Conservation (phyloP, 371 early-diverging fungal species). For the Actinomortierella wolfii region DNA sequence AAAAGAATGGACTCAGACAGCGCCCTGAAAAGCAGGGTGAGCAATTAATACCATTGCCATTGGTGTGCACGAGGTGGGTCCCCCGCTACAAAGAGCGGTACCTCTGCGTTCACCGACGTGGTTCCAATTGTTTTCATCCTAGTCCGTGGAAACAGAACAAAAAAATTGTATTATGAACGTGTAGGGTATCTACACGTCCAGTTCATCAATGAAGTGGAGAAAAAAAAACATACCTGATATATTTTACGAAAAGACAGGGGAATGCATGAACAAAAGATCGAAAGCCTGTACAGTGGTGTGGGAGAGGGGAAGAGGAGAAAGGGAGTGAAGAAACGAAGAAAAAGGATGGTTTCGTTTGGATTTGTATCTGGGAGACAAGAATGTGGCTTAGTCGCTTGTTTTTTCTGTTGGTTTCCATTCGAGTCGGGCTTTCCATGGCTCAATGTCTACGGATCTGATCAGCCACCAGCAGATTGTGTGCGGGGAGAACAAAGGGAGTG, state of each 20-base stretch:
- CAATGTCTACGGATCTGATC: no score
- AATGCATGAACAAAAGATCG: neutral
- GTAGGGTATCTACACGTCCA: neutral
- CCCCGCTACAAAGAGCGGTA: conserved; percentile 39
- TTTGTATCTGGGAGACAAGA: no score
- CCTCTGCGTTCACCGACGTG: conserved; percentile 49
- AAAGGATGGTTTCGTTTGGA: no score
- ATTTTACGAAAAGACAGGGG: neutral
- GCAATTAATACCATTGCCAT: conserved; percentile 46
- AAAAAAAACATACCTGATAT: neutral
- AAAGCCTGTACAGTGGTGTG: no score
- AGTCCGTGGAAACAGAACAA: neutral
- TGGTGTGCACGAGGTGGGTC: conserved; percentile 50
- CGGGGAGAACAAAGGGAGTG: neutral
- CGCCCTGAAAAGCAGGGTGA: conserved; percentile 13
- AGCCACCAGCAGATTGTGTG: no score
- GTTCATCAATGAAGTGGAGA: neutral
- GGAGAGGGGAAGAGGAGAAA: neutral
- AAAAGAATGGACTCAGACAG: conserved; percentile 36
- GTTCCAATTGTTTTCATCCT: conserved; percentile 34
- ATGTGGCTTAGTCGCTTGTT: no score
- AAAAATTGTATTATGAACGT: neutral
- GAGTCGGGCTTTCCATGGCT: no score
- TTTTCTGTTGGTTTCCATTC: no score
- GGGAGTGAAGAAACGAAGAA: neutral